These are phyloP conservation scores for Rhodomyrtus tomentosa DNA, from an alignment of 345 rosid genomes.

Conservation along the genomic window DNA sequence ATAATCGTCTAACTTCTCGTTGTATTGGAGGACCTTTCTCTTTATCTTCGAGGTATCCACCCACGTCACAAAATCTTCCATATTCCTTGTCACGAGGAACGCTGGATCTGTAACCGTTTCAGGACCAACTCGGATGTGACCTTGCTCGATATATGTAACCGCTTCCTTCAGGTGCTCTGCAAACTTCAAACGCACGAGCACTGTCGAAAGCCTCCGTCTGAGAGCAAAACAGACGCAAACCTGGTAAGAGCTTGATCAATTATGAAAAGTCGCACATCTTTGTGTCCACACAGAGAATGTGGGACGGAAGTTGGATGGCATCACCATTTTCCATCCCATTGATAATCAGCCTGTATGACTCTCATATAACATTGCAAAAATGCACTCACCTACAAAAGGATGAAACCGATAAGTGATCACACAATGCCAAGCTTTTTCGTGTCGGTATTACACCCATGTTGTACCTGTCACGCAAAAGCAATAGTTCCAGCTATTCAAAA, in stretches of 20 bases:
- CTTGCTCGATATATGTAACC: constrained; percentile 87
- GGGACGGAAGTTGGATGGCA: background rate
- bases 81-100: constrained; percentile 77
- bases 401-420: constrained; percentile 61
- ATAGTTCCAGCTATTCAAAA: background rate
- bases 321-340: background rate
- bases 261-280: background rate
- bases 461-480: constrained; percentile 42
- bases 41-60: constrained; percentile 90
- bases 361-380: background rate
- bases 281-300: background rate
- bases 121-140: constrained; percentile 87
- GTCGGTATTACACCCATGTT: constrained; percentile 88
- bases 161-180: constrained; percentile 90
- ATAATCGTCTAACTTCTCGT: constrained; percentile 82
- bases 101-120: constrained; percentile 85
- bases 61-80: constrained; percentile 94
- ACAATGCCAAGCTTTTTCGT: constrained; percentile 81
- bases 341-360: background rate
- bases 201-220: constrained; percentile 75
- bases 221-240: background rate
- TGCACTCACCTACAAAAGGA: constrained; percentile 67
- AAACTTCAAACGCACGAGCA: constrained; percentile 56
- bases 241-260: background rate
- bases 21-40: constrained; percentile 74